These are phyloP conservation scores for Candida glucosophila DNA, from an alignment of 1,139 yeast species.

Conservation along the genomic window DNA sequence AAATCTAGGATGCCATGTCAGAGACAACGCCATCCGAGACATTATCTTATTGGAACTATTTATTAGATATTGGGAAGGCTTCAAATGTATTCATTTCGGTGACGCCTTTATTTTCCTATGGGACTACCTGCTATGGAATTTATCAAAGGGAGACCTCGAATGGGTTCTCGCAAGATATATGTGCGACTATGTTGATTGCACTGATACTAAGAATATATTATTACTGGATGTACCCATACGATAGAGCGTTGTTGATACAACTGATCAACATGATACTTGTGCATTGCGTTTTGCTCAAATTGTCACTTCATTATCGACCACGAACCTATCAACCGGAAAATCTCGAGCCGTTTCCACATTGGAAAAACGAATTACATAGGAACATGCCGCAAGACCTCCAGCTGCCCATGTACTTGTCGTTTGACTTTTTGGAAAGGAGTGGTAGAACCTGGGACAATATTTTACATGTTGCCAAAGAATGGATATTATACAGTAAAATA, in stretches of 20 bases:
- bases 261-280: conserved; percentile 71
- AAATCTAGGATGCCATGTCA: no score
- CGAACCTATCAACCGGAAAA: conserved; percentile 30
- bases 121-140: conserved; percentile 70
- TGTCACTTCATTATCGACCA: conserved; percentile 56
- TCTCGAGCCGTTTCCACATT: conserved; percentile 24
- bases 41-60: no score
- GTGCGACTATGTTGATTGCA: conserved; percentile 84
- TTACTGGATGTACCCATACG: conserved; percentile 74
- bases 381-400: background rate
- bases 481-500: conserved; percentile 10
- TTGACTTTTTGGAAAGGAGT: background rate
- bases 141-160: conserved; percentile 53
- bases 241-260: conserved; percentile 64
- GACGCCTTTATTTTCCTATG: conserved; percentile 79
- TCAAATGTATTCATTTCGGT: conserved; percentile 48
- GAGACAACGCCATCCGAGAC: no score
- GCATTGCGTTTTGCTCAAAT: conserved; percentile 54
- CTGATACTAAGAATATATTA: conserved; percentile 66
- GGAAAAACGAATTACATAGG: conserved; percentile 16
- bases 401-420: background rate
- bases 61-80: conserved; percentile 31
- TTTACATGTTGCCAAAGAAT: conserved; percentile 11
- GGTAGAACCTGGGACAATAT: conserved; percentile 1
- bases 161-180: conserved; percentile 82